A percentile compares a stretch with the other conserved stretches of the same genome.
These are phyloP conservation scores for Melocanna baccifera DNA, from an alignment of 176 grass and related monocot genomes.

Conservation along the genomic window DNA sequence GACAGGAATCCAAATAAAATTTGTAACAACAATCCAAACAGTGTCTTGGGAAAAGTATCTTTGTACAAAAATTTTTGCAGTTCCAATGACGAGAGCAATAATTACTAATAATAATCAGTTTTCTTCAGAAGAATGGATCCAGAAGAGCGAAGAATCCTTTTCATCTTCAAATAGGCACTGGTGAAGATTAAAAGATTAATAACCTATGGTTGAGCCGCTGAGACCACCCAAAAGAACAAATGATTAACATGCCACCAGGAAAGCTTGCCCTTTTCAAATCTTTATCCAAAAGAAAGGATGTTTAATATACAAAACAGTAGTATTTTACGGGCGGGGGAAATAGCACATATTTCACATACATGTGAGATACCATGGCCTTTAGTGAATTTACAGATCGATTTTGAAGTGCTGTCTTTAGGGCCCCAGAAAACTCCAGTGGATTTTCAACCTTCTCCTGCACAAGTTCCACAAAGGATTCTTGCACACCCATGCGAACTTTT, in stretches of 20 bases:
- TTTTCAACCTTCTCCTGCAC: conserved; percentile 90
- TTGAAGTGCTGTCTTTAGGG: conserved; percentile 77
- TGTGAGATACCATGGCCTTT: conserved; percentile 72
- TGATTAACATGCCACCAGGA: neutral
- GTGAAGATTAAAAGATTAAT: neutral
- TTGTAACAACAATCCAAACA: neutral
- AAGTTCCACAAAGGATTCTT: conserved; percentile 86
- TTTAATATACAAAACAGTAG: neutral
- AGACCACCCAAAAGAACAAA: neutral
- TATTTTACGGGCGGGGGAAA: neutral
- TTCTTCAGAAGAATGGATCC: neutral
- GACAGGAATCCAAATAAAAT: neutral
- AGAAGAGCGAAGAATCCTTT: neutral
- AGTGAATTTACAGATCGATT: conserved; percentile 59
- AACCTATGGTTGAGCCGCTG: conserved; percentile 5
- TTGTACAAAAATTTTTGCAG: neutral
- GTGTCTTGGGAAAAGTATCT: neutral
- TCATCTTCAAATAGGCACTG: conserved; percentile 10
- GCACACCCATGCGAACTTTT: conserved; percentile 67
- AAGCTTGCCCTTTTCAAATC: neutral
- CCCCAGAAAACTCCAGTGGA: conserved; percentile 71
- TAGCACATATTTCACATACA: conserved; percentile 63
- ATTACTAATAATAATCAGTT: neutral
- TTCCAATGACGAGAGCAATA: neutral
- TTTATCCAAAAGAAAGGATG: conserved; percentile 6